Base-by-base conservation (phyloP, 176 grass and related monocot species). In the Hordeum marinum region DNA sequence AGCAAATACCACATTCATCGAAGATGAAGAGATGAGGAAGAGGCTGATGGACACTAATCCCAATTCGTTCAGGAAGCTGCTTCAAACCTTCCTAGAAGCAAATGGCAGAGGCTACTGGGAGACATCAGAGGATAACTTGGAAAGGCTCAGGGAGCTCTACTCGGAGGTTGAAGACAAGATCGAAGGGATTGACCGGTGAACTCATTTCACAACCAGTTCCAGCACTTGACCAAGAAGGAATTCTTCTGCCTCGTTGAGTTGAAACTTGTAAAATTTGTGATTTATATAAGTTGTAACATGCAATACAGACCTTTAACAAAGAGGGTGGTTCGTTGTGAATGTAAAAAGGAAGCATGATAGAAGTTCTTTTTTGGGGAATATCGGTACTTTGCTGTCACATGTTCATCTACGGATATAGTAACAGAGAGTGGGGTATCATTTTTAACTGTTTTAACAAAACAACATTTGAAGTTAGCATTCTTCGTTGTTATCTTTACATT, bases 91-190 rank as follows among this genome's bases (percentile, higher is more conserved):
- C 91, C 88, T 99, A 15, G 96, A 99, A 80, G 96, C 96, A 14
- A 96, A 87, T 8, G 96, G 96, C 59, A 90, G 96, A 71, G 96
- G 96, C 9, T 99, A 99, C 91, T 99, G 96, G 96, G 96, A 99
- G 86, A 96, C 96, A 32, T 91, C 96, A 11, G 93, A 99, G 86
- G 93, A 99, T 57, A 99, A 99, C 88, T 73, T 99, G 76, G 96
- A 99, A 14, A 91, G 66, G 78, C 86, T 99, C 20, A 78, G 88
- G 63, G 89, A 99, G 67, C 71, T 99, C 39, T 99, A 99, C 84
- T 95, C 96, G 1, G 96, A 99, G 86, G 91, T 99, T 11, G 96
- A 99, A 66, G 96, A 99, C 90, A 99, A 99, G 83, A 99, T 99
- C 3, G 96, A 99, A 88, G 96, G 96, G 4, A 92, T 99, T 29